Evolutionary conservation across 495 filamentous ascomycete genomes (phyloP), one percentile per base, ranked within the genome.

Genomic region (Podospora didyma): DNA sequence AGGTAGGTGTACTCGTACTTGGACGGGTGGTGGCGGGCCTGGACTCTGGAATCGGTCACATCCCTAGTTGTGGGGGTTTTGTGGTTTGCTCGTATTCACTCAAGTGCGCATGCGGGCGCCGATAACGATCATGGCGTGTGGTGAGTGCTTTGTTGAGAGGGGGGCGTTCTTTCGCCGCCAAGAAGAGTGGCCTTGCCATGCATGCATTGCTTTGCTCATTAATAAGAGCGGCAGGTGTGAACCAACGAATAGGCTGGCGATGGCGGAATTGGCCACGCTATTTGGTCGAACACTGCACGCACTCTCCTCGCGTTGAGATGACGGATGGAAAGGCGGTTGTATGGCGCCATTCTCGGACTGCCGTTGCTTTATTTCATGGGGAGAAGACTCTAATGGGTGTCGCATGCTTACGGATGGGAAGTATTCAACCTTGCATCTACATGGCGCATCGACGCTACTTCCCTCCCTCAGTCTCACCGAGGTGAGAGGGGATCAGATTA

Each of bases 211-310:
- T n/a, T 31, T 31, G 26, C 26, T 31, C 26, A 31, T 47, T 19
- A 47, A 21, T 47, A 47, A 47, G 45, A 47, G 45, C 45, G 21
- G 45, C 45, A 47, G 14, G 45, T 47, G 45, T 5, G 45, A 47
- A 47, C 22, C 2, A 19, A 47, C 45, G 21, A 47, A 44, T 44
- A 5, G 17, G 22, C 0, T 12, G 20, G 10, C 45, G 45, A 42
- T 14, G 14, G 20, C 11, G 20, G 45, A 26, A 47, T 47, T 47
- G 45, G 45, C 22, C 45, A 47, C 10, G 45, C 45, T 22, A 7
- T 16, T 22, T 9, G 45, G 45, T 12, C 10, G 45, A n/a, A n/a
- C n/a, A 12, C 19, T 47, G 45, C 41, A 19, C 22, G 16, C 11
- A 19, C 45, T 47, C 12, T n/a, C n/a, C n/a, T 31, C 20, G 20